A percentile compares a stretch with the other conserved stretches of the same genome.
Conservation (phyloP, 805 yeast species). For the Wickerhamiella allomyrinae region DNA sequence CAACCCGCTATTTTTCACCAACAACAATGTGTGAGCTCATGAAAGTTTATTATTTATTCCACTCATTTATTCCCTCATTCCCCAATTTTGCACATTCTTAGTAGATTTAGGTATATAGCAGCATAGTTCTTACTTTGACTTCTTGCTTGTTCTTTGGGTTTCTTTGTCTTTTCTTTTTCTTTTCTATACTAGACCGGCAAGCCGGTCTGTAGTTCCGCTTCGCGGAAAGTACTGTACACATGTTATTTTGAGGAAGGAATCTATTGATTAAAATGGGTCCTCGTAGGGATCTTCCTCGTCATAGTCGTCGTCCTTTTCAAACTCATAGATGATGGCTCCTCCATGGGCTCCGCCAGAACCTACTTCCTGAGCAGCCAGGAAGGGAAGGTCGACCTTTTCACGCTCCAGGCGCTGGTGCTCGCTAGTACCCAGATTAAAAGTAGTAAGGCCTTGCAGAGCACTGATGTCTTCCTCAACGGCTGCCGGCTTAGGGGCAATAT, state of each 20-base stretch:
- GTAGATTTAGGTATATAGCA: no score
- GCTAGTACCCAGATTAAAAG: constrained; percentile 70
- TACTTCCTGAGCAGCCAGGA: constrained; percentile 63
- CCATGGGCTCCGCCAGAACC: constrained; percentile 48
- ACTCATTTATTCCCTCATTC: no score
- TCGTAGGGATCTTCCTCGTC: constrained; percentile 98
- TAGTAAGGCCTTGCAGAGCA: constrained; percentile 59
- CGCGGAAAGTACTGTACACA: no score
- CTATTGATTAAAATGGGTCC: constrained; percentile 78
- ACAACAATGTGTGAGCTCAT: no score
- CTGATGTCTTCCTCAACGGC: constrained; percentile 29
- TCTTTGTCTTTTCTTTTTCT: no score
- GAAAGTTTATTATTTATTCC: no score
- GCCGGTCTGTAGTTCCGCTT: no score
- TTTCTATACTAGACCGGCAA: no score
- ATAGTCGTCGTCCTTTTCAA: constrained; percentile 92
- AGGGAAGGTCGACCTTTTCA: constrained; percentile 85
- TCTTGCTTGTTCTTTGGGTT: no score
- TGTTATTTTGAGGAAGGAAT: no score
- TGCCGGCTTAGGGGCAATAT: constrained; percentile 18
- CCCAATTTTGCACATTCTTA: no score
- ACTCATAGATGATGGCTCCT: constrained; percentile 92
- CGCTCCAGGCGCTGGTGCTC: constrained; percentile 61
- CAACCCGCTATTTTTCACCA: background rate
- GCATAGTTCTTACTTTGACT: no score